Evolutionary conservation across 2,329 filamentous ascomycete genomes (phyloP), one percentile per base, ranked within the genome.

Genomic region (Trichoderma gracile): DNA sequence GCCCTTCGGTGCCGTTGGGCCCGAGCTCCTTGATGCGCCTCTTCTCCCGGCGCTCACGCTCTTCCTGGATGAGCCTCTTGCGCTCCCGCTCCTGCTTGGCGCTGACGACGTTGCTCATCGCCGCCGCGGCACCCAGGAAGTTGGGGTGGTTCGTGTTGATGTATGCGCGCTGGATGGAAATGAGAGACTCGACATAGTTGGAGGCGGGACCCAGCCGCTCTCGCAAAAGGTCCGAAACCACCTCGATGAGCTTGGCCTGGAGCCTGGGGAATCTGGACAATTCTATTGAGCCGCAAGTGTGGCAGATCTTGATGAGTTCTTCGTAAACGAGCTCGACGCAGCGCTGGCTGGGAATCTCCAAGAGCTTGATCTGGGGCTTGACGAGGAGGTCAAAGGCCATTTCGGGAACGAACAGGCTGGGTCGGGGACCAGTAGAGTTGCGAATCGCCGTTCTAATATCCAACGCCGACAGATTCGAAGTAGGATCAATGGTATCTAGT

Each of bases 111-210:
- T 95, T 93, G 69, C 92, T 94, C 95, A 99, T 99, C 67, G 95
- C 95, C 42, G 93, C 94, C 23, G 95, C 94, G 17, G 95, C 95
- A 50, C 95, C 95, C 17, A 98, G 86, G 81, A 99, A 99, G 78
- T 99, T 99, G 55, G 95, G 95, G 75, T 99, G 95, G 74, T 99
- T 99, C 47, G 95, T 99, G 81, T 99, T 99, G 80, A 99, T 98
- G 78, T 99, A 99, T 21, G 95, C 95, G 69, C 95, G 87, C 78
- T 99, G 95, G 66, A 99, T 99, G 27, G 95, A 90, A 69, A 99
- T 99, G 67, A 99, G 83, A 46, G 94, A 98, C 77, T 97, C 95
- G 49, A 99, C 95, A 70, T 99, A 99, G 59, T 80, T 84, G 2
- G 94, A 96, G 64, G 91, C 88, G 12, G 95, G 95, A 2, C 95